Percentiles rank a stretch among this genome's conserved stretches.
Evolutionary conservation across 352 stramenopile genomes (phyloP).

Genomic region (Phytophthora sojae): DNA sequence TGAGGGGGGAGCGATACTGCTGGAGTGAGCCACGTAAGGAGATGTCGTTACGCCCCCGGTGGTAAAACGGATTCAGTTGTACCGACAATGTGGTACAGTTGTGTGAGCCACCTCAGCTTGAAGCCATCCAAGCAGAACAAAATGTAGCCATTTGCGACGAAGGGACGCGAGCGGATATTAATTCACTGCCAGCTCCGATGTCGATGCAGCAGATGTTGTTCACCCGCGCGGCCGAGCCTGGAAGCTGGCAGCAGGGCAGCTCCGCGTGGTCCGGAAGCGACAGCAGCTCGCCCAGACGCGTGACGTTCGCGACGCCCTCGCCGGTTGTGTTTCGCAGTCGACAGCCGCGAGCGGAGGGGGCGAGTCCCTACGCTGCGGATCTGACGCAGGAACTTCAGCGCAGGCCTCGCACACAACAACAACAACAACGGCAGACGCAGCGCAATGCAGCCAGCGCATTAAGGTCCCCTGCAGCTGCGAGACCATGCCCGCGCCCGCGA

Average conservation of each 20-base stretch:
- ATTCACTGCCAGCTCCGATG: background rate
- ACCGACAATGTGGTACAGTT: background rate
- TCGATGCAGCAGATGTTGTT: background rate
- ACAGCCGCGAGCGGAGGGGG: background rate
- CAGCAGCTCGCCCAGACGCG: constrained; percentile 26
- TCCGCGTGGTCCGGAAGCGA: constrained; percentile 3
- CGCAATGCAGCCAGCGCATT: background rate
- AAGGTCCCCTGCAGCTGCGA: background rate
- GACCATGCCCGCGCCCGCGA: background rate
- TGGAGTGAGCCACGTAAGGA: constrained; percentile 17
- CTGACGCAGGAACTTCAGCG: constrained; percentile 7
- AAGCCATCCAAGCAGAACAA: background rate
- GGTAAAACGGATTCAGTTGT: constrained; percentile 4
- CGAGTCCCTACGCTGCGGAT: constrained; percentile 21
- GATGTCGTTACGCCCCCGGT: constrained; percentile 17
- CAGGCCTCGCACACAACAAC: background rate
- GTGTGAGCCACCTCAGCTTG: background rate
- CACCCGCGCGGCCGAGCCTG: background rate
- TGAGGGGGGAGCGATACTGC: constrained; percentile 9
- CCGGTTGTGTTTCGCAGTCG: constrained; percentile 43
- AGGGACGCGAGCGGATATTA: constrained; percentile 4
- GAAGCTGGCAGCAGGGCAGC: background rate
- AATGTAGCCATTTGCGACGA: background rate
- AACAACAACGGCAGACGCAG: background rate
- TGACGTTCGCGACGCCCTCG: constrained; percentile 61